Conservation (phyloP, 2,329 filamentous ascomycete species). For the Grosmannia serpens region DNA sequence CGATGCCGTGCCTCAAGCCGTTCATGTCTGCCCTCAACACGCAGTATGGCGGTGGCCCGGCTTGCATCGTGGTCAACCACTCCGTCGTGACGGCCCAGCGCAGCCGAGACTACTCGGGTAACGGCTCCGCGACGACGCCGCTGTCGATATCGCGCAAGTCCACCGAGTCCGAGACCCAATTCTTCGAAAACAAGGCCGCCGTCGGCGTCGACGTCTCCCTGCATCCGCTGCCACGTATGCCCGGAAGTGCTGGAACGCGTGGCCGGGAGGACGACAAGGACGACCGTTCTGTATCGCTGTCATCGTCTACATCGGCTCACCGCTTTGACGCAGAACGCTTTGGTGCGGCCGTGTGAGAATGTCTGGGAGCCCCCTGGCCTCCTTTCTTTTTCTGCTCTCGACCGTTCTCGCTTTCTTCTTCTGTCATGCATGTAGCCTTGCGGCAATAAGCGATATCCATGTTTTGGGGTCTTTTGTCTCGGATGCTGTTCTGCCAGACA, state of each 20-base stretch:
- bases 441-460: no score
- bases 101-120: background rate
- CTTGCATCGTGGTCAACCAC: constrained; percentile 7
- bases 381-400: background rate
- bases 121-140: background rate
- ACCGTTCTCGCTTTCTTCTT: no score
- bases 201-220: background rate
- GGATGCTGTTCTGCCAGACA: no score
- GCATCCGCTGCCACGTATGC: background rate
- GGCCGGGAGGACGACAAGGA: background rate
- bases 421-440: no score
- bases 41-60: constrained; percentile 17
- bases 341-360: background rate
- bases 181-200: background rate
- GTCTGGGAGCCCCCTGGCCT: background rate
- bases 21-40: constrained; percentile 27
- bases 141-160: background rate
- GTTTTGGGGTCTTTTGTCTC: no score
- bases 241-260: background rate
- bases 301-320: background rate
- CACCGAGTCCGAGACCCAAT: background rate
- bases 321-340: background rate
- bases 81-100: background rate
- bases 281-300: background rate
- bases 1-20: constrained; percentile 29